Evolutionary conservation across 192 early-diverging fungal species (phyloP).

Genomic region (Linnemannia hyalina): DNA sequence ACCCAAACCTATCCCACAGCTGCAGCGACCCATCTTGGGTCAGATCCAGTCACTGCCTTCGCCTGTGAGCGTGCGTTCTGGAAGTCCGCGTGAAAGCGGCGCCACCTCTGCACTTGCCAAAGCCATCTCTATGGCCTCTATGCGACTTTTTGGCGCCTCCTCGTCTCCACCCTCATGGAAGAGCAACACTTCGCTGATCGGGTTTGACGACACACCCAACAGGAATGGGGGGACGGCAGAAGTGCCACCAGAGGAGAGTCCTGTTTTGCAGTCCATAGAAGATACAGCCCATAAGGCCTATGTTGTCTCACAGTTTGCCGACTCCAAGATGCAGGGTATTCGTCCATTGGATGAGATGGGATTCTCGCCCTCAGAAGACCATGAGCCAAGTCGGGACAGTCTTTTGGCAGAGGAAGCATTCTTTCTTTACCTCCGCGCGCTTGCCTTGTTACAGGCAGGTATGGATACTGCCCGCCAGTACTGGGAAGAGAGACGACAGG

Average conservation of each 20-base stretch:
- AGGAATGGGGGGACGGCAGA: constrained; percentile 11
- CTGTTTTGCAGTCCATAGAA: constrained; percentile 73
- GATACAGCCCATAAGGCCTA: constrained; percentile 78
- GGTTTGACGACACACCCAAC: constrained; percentile 31
- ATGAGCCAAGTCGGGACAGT: constrained; percentile 49
- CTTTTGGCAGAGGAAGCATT: constrained; percentile 76
- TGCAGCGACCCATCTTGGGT: constrained; percentile 29
- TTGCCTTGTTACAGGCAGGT: constrained; percentile 73
- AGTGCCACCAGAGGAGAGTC: constrained; percentile 55
- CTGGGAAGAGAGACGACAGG: constrained; percentile 65
- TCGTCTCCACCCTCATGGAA: constrained; percentile 63
- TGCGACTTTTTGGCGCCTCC: constrained; percentile 65
- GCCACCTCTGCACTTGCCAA: constrained; percentile 65
- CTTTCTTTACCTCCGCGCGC: constrained; percentile 75
- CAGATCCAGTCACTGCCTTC: constrained; percentile 30
- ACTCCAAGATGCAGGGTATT: constrained; percentile 69
- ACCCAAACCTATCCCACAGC: constrained; percentile 8
- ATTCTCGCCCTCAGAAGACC: constrained; percentile 41
- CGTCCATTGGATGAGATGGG: constrained; percentile 53
- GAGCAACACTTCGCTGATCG: constrained; percentile 42
- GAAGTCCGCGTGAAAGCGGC: constrained; percentile 48
- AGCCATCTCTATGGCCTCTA: constrained; percentile 67
- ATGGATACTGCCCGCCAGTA: constrained; percentile 68
- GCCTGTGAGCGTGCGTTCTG: constrained; percentile 40
- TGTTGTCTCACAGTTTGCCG: constrained; percentile 75